Evolutionary conservation across 768 basidiomycete genomes (phyloP).

Genomic region (Trametes maxima): DNA sequence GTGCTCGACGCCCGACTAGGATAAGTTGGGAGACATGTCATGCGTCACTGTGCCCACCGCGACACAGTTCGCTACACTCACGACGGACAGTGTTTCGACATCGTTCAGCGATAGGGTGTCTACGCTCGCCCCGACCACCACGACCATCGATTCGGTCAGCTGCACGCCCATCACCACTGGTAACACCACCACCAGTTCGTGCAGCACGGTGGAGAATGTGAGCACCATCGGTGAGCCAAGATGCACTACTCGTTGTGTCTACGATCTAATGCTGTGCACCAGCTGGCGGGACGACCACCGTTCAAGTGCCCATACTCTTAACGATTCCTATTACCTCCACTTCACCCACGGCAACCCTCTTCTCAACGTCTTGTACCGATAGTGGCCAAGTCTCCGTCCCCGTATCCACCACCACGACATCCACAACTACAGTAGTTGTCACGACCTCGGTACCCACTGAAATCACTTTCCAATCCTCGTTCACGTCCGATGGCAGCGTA

Average conservation of each 20-base stretch:
- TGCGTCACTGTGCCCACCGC: conserved; percentile 20
- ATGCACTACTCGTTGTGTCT: too few relatives aligned
- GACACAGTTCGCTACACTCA: conserved; percentile 26
- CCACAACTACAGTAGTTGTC: not conserved
- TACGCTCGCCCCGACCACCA: conserved; percentile 16
- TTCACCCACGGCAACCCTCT: conserved; percentile 23
- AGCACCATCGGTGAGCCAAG: conserved; percentile 24
- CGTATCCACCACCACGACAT: not conserved
- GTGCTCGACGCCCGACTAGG: not conserved
- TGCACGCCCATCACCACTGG: conserved; percentile 16
- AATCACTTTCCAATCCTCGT: conserved; percentile 18
- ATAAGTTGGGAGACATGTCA: conserved; percentile 6
- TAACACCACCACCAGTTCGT: conserved; percentile 11
- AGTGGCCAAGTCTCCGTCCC: not conserved
- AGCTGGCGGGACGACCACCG: conserved; percentile 16
- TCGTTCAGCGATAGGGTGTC: conserved; percentile 19
- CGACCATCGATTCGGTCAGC: conserved; percentile 18
- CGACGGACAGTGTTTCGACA: conserved; percentile 23
- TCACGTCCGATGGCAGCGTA: conserved; percentile 21
- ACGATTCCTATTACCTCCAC: conserved; percentile 23
- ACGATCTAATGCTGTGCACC: not conserved
- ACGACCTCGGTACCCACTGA: conserved; percentile 12
- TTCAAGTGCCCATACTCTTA: conserved; percentile 19
- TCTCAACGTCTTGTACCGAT: conserved; percentile 24
- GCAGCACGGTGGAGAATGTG: conserved; percentile 8